Conservation (phyloP, 2,329 filamentous ascomycete genomes). For the Bimuria novae-zelandiae region DNA sequence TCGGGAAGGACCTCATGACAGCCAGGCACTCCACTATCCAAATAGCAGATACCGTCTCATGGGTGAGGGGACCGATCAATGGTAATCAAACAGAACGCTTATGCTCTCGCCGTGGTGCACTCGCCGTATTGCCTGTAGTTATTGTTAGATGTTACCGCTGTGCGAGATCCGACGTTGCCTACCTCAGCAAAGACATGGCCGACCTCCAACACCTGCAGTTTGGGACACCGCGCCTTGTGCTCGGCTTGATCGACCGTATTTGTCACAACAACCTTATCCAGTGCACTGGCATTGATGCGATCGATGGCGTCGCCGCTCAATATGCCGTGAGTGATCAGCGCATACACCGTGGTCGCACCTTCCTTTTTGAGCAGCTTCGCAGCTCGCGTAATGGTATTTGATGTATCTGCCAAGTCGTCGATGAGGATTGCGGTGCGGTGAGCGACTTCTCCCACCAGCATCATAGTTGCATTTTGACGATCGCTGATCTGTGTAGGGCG, state of each 20-base stretch:
- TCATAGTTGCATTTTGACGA: slow-evolving; percentile 82
- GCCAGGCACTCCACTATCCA: slow-evolving; percentile 7
- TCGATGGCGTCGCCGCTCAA: slow-evolving; percentile 94
- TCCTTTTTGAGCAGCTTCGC: slow-evolving; percentile 97
- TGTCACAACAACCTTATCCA: slow-evolving; percentile 94
- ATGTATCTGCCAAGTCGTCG: slow-evolving; percentile 93
- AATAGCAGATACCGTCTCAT: slow-evolving; percentile 6
- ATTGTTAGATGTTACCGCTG: slow-evolving; percentile 21
- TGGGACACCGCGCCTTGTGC: slow-evolving; percentile 76
- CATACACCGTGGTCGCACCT: slow-evolving; percentile 84
- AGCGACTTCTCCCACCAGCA: slow-evolving; percentile 86
- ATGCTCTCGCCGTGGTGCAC: slow-evolving; percentile 98
- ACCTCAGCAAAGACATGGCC: slow-evolving; percentile 88
- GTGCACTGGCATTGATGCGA: slow-evolving; percentile 86
- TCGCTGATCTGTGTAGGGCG: slow-evolving; percentile 86
- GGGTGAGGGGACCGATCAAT: slow-evolving; percentile 51
- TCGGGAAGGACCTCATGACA: slow-evolving; percentile 1
- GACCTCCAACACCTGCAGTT: slow-evolving; percentile 90
- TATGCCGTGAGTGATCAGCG: slow-evolving; percentile 91
- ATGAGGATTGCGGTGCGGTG: slow-evolving; percentile 85
- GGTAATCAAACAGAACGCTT: slow-evolving; percentile 89
- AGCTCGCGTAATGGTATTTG: slow-evolving; percentile 94
- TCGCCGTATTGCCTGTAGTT: slow-evolving; percentile 75
- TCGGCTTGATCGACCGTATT: slow-evolving; percentile 92
- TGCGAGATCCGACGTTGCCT: slow-evolving; percentile 23